These are phyloP conservation scores for Metschnikowia lachancei DNA, from an alignment of 805 yeast genomes.

Conservation along the genomic window DNA sequence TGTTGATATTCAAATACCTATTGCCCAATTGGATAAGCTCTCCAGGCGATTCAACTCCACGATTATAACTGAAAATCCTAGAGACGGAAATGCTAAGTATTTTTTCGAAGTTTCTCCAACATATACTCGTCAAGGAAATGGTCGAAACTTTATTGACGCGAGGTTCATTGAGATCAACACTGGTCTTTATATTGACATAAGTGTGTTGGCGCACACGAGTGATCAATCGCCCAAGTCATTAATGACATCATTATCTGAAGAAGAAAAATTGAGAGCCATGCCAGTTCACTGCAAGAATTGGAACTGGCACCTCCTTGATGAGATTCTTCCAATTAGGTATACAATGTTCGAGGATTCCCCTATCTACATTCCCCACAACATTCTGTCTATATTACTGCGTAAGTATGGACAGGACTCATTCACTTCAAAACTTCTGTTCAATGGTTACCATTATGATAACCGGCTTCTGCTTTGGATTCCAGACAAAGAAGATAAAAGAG, in stretches of 20 bases:
- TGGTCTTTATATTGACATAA: slow-evolving; percentile 32
- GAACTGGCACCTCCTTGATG: slow-evolving; percentile 40
- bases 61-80: slow-evolving; percentile 19
- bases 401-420: slow-evolving; percentile 34
- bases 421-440: slow-evolving; percentile 28
- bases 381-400: slow-evolving; percentile 28
- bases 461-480: slow-evolving; percentile 49
- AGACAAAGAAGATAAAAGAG: slow-evolving; percentile 34
- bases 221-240: slow-evolving; percentile 12
- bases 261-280: slow-evolving; percentile 13
- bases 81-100: slow-evolving; percentile 21
- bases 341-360: slow-evolving; percentile 38
- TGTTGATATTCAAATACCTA: slow-evolving; percentile 20
- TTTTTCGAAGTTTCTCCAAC: slow-evolving; percentile 23
- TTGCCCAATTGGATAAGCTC: slow-evolving; percentile 18
- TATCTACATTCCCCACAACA: slow-evolving; percentile 35
- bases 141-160: slow-evolving; percentile 22
- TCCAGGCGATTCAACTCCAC: slow-evolving; percentile 16
- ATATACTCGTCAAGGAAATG: slow-evolving; percentile 21
- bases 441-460: slow-evolving; percentile 38
- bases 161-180: slow-evolving; percentile 33
- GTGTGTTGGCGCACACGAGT: slow-evolving; percentile 16
- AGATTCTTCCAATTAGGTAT: slow-evolving; percentile 35
- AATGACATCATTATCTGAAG: slow-evolving; percentile 3
- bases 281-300: slow-evolving; percentile 39